These are phyloP conservation scores for Penicillium sp. DNA, from an alignment of 2,329 filamentous ascomycete species.

Conservation along the genomic window DNA sequence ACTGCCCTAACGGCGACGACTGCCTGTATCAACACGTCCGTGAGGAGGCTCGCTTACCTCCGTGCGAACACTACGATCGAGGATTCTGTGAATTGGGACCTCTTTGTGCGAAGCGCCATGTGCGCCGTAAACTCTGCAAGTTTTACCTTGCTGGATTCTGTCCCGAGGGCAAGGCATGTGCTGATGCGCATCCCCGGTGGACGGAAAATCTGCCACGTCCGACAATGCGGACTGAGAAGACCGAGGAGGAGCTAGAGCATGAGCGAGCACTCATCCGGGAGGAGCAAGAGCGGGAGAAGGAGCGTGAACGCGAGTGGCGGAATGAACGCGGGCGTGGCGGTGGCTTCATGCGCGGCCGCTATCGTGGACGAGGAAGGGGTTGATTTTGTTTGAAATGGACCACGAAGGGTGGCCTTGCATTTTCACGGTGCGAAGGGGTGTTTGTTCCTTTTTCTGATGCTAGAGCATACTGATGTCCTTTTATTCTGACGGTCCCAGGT, in stretches of 20 bases:
- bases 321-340: constrained; percentile 52
- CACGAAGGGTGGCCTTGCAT: constrained; percentile 1
- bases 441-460: not conserved
- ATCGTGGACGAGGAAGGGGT: constrained; percentile 49
- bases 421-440: constrained; percentile 4
- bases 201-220: constrained; percentile 61
- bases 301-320: constrained; percentile 54
- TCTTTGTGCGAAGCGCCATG: constrained; percentile 82
- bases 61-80: constrained; percentile 87
- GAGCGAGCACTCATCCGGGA: constrained; percentile 57
- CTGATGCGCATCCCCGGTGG: constrained; percentile 79
- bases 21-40: constrained; percentile 91
- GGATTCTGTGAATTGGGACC: constrained; percentile 93
- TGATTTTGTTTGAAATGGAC: constrained; percentile 6
- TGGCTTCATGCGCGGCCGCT: constrained; percentile 44
- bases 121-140: constrained; percentile 73
- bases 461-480: not conserved
- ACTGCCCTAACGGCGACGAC: constrained; percentile 95
- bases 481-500: not conserved
- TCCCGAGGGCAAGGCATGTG: constrained; percentile 74
- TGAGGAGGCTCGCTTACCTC: constrained; percentile 71
- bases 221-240: constrained; percentile 65
- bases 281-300: constrained; percentile 57
- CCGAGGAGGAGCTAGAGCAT: constrained; percentile 64
- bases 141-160: constrained; percentile 95